Evolutionary conservation across 192 early-diverging fungal genomes (phyloP).

Genomic region (Rhizoclosmatium globosum): DNA sequence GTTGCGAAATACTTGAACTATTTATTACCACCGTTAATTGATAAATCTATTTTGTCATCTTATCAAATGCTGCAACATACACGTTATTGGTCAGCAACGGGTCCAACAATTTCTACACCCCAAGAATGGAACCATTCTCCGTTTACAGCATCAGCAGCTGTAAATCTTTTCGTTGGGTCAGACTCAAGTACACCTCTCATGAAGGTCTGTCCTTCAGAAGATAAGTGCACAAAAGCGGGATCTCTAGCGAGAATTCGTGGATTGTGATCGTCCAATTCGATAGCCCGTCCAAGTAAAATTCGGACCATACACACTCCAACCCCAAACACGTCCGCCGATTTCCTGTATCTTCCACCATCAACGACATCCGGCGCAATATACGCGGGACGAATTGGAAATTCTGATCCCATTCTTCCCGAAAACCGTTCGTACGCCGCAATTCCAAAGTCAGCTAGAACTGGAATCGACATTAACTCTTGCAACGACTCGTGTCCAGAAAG

Average conservation of each 20-base stretch:
- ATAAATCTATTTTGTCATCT: too few relatives aligned
- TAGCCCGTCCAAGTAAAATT: slow-evolving; percentile 21
- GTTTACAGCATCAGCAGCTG: neutral
- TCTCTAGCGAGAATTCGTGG: neutral
- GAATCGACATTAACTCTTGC: slow-evolving; percentile 19
- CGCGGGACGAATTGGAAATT: neutral
- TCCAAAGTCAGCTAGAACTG: slow-evolving; percentile 38
- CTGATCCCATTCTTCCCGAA: slow-evolving; percentile 10
- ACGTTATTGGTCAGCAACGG: neutral
- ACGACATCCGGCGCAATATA: slow-evolving; percentile 40
- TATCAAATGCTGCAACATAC: too few relatives aligned
- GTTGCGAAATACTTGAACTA: too few relatives aligned
- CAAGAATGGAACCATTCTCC: slow-evolving; percentile 8
- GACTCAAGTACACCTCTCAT: slow-evolving; percentile 4
- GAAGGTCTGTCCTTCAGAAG: neutral
- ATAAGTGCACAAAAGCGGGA: neutral
- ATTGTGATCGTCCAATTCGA: slow-evolving; percentile 19
- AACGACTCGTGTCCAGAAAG: slow-evolving; percentile 13
- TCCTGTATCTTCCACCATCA: slow-evolving; percentile 11
- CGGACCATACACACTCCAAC: slow-evolving; percentile 15
- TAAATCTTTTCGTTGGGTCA: slow-evolving; percentile 4
- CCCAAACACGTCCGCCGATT: slow-evolving; percentile 27
- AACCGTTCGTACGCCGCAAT: slow-evolving; percentile 17
- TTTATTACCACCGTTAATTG: too few relatives aligned
- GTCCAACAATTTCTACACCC: slow-evolving; percentile 15